Evolutionary conservation across 2,329 filamentous ascomycete genomes (phyloP).

Genomic region (Neonectria coccinea): DNA sequence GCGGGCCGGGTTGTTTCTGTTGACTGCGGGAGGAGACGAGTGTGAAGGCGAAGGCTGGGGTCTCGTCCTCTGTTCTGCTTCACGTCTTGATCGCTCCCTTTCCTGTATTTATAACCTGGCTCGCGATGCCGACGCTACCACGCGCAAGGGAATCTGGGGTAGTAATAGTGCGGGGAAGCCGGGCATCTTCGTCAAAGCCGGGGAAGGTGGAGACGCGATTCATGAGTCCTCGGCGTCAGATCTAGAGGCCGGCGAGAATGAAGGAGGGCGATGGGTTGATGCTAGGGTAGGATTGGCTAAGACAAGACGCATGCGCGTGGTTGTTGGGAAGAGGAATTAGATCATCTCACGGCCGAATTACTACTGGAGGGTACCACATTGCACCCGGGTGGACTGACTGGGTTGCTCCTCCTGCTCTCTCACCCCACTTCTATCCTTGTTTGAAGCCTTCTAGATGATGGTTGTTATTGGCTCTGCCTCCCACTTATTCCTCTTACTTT

Average conservation of each 20-base stretch:
- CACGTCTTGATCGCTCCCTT: neutral
- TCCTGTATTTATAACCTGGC: slow-evolving; percentile 14
- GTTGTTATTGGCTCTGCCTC: neutral
- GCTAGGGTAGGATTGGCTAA: slow-evolving; percentile 3
- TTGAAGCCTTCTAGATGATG: neutral
- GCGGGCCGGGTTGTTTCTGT: slow-evolving; percentile 11
- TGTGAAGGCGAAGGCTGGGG: neutral
- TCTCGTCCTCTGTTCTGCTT: neutral
- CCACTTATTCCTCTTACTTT: neutral
- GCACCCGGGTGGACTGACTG: neutral
- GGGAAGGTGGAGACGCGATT: slow-evolving; percentile 26
- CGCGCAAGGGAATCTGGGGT: slow-evolving; percentile 29
- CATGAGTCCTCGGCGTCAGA: slow-evolving; percentile 32
- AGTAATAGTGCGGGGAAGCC: slow-evolving; percentile 33
- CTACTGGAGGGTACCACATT: neutral
- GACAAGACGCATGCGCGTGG: neutral
- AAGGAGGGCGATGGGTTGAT: neutral
- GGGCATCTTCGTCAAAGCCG: slow-evolving; percentile 17
- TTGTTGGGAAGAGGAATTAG: neutral
- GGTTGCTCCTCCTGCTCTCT: neutral
- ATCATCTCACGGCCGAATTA: neutral
- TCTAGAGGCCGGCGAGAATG: slow-evolving; percentile 30
- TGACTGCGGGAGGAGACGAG: neutral
- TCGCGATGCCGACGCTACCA: slow-evolving; percentile 22
- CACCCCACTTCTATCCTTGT: neutral